Evolutionary conservation across 768 basidiomycete genomes (phyloP).

Genomic region (Podaxis sp.): DNA sequence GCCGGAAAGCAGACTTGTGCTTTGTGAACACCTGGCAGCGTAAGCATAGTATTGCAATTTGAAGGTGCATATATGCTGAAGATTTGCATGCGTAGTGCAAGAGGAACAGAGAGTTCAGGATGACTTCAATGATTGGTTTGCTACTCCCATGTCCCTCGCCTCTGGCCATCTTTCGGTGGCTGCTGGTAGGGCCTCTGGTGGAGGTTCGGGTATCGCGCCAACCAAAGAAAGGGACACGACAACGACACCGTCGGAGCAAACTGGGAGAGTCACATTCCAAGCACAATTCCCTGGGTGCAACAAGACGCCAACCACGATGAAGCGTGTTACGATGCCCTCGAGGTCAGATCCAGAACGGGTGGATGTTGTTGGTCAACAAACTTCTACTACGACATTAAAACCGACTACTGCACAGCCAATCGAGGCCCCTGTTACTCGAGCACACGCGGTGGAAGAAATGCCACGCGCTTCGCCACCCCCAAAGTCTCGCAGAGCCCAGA

Average conservation of each 20-base stretch:
- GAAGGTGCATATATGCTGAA: not conserved
- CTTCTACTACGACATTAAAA: not conserved
- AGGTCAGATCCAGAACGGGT: not conserved
- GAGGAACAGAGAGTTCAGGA: constrained; percentile 4
- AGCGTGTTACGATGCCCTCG: not conserved
- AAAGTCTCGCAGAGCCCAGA: not conserved
- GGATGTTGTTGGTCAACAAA: not conserved
- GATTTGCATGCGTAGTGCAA: not conserved
- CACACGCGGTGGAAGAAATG: not conserved
- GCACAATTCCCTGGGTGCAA: not conserved
- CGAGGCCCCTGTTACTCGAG: not conserved
- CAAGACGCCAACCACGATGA: not conserved
- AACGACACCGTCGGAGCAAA: not conserved
- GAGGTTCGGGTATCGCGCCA: not conserved
- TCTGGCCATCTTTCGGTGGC: not conserved
- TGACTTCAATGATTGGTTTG: constrained; percentile 1
- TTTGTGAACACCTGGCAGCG: constrained; percentile 30
- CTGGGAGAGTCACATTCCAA: not conserved
- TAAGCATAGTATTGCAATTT: constrained; percentile 14
- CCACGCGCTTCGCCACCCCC: not conserved
- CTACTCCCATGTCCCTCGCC: not conserved
- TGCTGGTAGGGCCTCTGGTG: not conserved
- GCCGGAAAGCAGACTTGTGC: not conserved
- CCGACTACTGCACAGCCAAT: not conserved
- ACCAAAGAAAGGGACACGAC: not conserved